Evolutionary conservation across 176 grass and related monocot genomes (phyloP).

Genomic region (Musa acuminata): DNA sequence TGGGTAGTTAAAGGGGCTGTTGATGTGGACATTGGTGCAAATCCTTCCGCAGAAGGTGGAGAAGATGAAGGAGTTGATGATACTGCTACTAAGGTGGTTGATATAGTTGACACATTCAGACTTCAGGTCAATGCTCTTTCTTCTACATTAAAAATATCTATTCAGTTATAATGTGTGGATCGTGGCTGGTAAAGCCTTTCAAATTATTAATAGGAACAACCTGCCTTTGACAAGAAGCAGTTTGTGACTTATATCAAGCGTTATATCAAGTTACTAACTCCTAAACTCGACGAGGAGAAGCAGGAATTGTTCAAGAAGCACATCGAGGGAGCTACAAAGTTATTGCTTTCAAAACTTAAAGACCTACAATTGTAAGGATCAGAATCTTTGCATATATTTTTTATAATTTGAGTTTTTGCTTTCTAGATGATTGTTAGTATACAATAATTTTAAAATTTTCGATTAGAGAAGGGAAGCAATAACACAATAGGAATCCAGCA

Average conservation of each 20-base stretch:
- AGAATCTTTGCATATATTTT: neutral
- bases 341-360: neutral
- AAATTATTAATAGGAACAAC: conserved; percentile 4
- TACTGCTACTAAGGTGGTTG: neutral
- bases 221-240: conserved; percentile 7
- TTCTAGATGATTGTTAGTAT: no score
- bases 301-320: conserved; percentile 10
- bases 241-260: conserved; percentile 8
- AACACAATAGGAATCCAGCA: no score
- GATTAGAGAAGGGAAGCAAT: no score
- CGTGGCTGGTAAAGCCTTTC: no score
- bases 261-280: neutral
- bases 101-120: neutral
- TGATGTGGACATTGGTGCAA: neutral
- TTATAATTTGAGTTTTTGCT: no score
- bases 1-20: neutral
- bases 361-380: conserved; percentile 14
- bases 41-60: neutral
- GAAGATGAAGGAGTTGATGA: conserved; percentile 4
- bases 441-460: no score
- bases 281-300: conserved; percentile 4
- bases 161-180: neutral
- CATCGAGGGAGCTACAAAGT: conserved; percentile 11
- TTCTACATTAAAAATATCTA: neutral
- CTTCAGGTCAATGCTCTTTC: neutral